A percentile compares a stretch with the other conserved stretches of the same genome.
Conservation (phyloP, 345 rosid genomes). For the Salix udensis region DNA sequence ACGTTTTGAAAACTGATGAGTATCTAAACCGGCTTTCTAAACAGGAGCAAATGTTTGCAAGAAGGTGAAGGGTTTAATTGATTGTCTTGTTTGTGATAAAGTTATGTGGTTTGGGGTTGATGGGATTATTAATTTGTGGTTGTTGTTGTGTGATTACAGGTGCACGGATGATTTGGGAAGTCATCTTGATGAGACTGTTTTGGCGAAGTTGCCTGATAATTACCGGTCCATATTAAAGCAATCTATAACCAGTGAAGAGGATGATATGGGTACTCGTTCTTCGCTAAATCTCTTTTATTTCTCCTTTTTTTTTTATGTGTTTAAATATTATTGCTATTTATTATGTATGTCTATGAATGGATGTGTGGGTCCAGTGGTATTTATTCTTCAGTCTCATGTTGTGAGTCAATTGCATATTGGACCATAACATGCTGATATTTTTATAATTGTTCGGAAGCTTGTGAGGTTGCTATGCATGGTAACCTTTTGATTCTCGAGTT, state of each 20-base stretch:
- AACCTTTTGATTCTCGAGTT: not conserved
- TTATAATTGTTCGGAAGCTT: not conserved
- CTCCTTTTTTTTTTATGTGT: not conserved
- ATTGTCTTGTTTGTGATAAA: not conserved
- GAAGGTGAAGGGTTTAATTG: constrained; percentile 39
- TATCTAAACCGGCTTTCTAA: constrained; percentile 48
- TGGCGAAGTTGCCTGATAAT: constrained; percentile 65
- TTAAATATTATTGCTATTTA: not conserved
- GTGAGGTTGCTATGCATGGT: not conserved
- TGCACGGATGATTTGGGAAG: constrained; percentile 29
- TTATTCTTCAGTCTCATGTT: not conserved
- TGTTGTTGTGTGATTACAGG: constrained; percentile 29
- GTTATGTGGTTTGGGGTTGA: not conserved
- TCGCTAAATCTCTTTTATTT: not conserved
- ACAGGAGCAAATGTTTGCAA: constrained; percentile 57
- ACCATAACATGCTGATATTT: no score
- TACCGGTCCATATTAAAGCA: constrained; percentile 73
- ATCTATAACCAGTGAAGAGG: constrained; percentile 66
- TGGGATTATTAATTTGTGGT: not conserved
- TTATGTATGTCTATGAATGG: not conserved
- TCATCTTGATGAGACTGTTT: constrained; percentile 43
- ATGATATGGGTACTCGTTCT: constrained; percentile 68
- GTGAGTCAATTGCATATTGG: not conserved
- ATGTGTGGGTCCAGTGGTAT: not conserved
- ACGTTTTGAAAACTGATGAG: constrained; percentile 48